A percentile compares a stretch with the other conserved stretches of the same genome.
Evolutionary conservation across 225 moss, liverwort and hornwort genomes (phyloP).

Genomic region (Pleurozium schreberi): DNA sequence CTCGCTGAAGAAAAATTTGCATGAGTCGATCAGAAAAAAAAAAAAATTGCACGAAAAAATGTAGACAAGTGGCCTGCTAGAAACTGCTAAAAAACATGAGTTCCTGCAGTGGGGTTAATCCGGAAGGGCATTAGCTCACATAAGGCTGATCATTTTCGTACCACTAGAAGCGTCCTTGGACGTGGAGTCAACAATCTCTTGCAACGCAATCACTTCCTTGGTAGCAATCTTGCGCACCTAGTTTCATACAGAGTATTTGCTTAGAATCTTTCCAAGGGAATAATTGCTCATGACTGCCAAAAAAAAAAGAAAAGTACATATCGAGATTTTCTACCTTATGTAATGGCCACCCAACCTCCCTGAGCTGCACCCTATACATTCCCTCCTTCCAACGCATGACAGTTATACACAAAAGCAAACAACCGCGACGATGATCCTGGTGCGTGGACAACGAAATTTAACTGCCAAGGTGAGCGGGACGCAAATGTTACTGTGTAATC

Average conservation of each 20-base stretch:
- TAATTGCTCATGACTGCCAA: background rate
- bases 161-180: constrained; percentile 27
- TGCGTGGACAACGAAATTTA: too few species aligned
- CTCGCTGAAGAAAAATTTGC: too few species aligned
- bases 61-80: background rate
- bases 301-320: background rate
- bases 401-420: background rate
- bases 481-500: background rate
- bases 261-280: background rate
- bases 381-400: background rate
- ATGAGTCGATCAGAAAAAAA: too few species aligned
- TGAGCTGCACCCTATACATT: background rate
- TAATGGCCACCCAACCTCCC: background rate
- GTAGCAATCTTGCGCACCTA: constrained; percentile 37
- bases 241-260: background rate
- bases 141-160: background rate
- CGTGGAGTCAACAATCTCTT: constrained; percentile 53
- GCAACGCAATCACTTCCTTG: constrained; percentile 49
- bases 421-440: background rate
- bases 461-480: background rate
- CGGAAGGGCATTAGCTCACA: background rate
- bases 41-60: too few species aligned
- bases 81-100: background rate
- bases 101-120: background rate
- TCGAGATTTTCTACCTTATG: background rate